Percentiles rank a stretch among this genome's conserved stretches.
Evolutionary conservation across 805 yeast genomes (phyloP).

Genomic region (Wilhelminamyces savonicus): DNA sequence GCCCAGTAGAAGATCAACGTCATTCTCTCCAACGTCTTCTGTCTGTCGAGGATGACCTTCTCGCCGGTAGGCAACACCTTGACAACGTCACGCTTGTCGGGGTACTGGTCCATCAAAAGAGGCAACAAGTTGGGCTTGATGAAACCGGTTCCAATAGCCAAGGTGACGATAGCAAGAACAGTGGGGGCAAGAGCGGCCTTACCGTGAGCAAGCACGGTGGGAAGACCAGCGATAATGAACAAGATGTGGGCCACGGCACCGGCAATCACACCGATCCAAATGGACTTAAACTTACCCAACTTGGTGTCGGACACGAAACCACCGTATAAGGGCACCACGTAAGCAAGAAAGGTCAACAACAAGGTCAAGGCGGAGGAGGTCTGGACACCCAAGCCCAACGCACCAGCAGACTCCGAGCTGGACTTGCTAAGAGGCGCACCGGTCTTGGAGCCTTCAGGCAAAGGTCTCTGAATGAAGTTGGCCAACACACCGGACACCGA

Average conservation of each 20-base stretch:
- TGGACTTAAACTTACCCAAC: conserved; percentile 41
- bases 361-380: conserved; percentile 43
- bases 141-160: conserved; percentile 43
- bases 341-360: conserved; percentile 43
- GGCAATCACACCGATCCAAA: conserved; percentile 42
- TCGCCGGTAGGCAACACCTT: conserved; percentile 56
- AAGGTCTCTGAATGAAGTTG: conserved; percentile 47
- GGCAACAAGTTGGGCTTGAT: conserved; percentile 51
- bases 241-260: conserved; percentile 44
- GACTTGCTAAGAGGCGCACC: conserved; percentile 28
- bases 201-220: conserved; percentile 28
- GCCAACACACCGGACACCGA: conserved; percentile 39
- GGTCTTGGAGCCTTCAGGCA: conserved; percentile 43
- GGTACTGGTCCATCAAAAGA: conserved; percentile 42
- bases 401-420: conserved; percentile 41
- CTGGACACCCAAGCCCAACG: conserved; percentile 40
- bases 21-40: conserved; percentile 36
- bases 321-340: conserved; percentile 46
- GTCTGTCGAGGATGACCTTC: conserved; percentile 51
- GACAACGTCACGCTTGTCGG: conserved; percentile 54
- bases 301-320: conserved; percentile 47
- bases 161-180: conserved; percentile 31
- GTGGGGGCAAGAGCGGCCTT: conserved; percentile 31
- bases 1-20: conserved; percentile 42
- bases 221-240: conserved; percentile 45